These are phyloP conservation scores for Saprolegnia diclina DNA, from an alignment of 352 stramenopile genomes.

Conservation along the genomic window DNA sequence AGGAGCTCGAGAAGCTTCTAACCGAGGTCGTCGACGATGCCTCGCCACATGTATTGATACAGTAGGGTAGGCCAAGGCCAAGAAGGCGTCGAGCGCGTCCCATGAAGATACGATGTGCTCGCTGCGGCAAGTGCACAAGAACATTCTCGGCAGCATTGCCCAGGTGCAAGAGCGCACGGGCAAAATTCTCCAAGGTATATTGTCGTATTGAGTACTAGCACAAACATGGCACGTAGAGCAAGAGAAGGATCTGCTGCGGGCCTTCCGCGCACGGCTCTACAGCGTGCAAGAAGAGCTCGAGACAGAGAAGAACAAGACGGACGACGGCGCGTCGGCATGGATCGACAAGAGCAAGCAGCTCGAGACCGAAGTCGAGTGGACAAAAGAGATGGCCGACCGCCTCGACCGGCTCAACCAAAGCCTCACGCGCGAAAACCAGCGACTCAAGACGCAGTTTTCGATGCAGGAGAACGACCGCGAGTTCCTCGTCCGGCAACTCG, in stretches of 20 bases:
- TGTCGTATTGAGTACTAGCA: too few species aligned
- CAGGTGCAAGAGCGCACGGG: constrained; percentile 87
- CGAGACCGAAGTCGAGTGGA: constrained; percentile 86
- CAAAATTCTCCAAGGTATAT: constrained; percentile 74
- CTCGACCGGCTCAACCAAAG: constrained; percentile 88
- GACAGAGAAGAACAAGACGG: constrained; percentile 87
- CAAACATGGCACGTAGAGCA: constrained; percentile 49
- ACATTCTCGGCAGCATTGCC: constrained; percentile 85
- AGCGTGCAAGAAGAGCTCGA: constrained; percentile 91
- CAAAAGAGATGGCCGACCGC: constrained; percentile 84
- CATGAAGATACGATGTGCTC: constrained; percentile 73
- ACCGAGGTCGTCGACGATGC: constrained; percentile 30
- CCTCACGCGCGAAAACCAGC: constrained; percentile 81
- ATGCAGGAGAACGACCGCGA: constrained; percentile 92
- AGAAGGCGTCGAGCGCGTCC: constrained; percentile 60
- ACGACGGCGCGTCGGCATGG: constrained; percentile 84
- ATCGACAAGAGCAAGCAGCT: constrained; percentile 89
- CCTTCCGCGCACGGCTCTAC: constrained; percentile 87
- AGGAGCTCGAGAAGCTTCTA: constrained; percentile 66
- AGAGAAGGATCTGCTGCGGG: constrained; percentile 85
- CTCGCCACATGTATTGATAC: neutral
- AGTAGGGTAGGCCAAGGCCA: constrained; percentile 45
- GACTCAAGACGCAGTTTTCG: constrained; percentile 87
- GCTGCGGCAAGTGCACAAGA: constrained; percentile 75
- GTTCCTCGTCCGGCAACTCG: constrained; percentile 89